Evolutionary conservation across 805 yeast species (phyloP), one percentile per base, ranked within the genome.

Genomic region (Maudiozyma serrabonitensis): DNA sequence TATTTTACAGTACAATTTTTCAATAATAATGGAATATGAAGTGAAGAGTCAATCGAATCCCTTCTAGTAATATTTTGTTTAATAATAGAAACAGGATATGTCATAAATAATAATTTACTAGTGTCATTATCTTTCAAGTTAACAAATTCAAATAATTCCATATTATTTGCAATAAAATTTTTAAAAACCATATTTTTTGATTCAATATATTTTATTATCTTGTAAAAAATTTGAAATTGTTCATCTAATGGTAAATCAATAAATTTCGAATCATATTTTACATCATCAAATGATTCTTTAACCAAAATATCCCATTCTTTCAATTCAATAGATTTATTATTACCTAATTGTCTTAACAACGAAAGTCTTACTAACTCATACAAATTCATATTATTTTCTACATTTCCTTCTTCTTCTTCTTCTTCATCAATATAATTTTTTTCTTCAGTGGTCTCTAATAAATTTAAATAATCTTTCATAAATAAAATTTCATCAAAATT

Each of bases 401-500:
- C 51, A 26, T 49, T 52, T 21, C 47, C 49, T 6, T 46, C 46
- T 12, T 48, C 53, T 13, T 34, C 49, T 31, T 48, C 51, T 25
- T 47, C 45, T 11, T 46, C 40, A 13, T 46, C 50, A 23, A 35
- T 46, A 19, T 46, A 47, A n/a, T 19, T 42, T 26, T 52, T 50
- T 8, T 50, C 56, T 16, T 39, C 47, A n/a, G 41, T 45, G 3
- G 28, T 8, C 21, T 44, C 46, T 28, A 23, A 25, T 28, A 28
- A 11, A 19, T 8, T 31, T 8, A 40, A 6, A 11, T 56, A 15
- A 45, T 64, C 67, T 25, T 56, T 50, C 41, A 61, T 49, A 46
- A 65, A 51, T 19, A 60, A 8, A 19, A 55, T 45, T 52, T 65
- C 69, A 52, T 65, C 69, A 49, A 65, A 65, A 42, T 58, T 55